Base-by-base conservation (phyloP, 2,329 filamentous ascomycete species). In the Penicillium sp. region DNA sequence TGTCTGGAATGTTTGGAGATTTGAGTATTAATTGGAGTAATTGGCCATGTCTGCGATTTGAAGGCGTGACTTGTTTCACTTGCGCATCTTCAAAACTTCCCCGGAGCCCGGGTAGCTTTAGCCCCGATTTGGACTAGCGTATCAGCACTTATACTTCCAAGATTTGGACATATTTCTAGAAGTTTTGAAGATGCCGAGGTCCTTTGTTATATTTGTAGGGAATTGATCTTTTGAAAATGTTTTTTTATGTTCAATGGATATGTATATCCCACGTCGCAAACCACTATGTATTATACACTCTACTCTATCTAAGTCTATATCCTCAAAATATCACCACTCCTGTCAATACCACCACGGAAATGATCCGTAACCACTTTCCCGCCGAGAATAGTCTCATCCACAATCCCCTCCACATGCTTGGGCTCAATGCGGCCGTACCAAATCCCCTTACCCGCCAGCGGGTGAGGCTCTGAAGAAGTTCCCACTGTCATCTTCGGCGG, bases 331-430 rank as follows among this genome's bases (percentile, higher is more conserved):
- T 89, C 87, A 67, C 82, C 91, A 55, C 79, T 80, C 45, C 89
- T 80, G 75, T 96, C 90, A 76, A 97, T 96, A 0, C 93, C 93
- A 12, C 91, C 93, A 53, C 93, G 81, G 62, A 97, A 80, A 79
- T 97, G 91, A 51, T 85, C 85, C 68, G 87, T 86, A 49, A 97
- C 86, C 21, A 97, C 86, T 78, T 91, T 96, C 6, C 93, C 93
- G 72, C 92, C 87, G 64, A 97, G 73, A 1, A 97, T 82, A 0
- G 93, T 97, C 73, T 90, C 96, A 66, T 87, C 83, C 25, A 97
- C 86, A 62, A 97, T 83, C 44, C 93, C 94, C 79, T 96, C 91
- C 64, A 92, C 93, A 75, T 97, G 91, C 76, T 91, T 88, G 0
- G 93, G 93, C 72, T 82, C 80, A 33, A 97, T 85, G 45, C 93